Evolutionary conservation across 495 filamentous ascomycete genomes (phyloP).

Genomic region (Trichocladium uniseriatum): DNA sequence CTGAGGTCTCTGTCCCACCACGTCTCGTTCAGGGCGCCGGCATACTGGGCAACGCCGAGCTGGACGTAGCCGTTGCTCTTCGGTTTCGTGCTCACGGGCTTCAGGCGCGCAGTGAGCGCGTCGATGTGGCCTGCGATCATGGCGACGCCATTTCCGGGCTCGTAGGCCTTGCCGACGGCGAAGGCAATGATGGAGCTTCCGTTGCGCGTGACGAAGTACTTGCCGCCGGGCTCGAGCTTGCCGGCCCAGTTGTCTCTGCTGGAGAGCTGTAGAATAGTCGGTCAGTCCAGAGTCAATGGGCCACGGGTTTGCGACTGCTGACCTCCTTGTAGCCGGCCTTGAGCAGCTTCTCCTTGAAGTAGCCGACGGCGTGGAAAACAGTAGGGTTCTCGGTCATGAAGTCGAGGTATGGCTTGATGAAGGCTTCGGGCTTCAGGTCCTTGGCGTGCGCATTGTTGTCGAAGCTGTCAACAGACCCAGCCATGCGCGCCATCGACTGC

Average conservation of each 20-base stretch:
- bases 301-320: conserved; percentile 2
- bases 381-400: conserved; percentile 89
- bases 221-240: conserved; percentile 69
- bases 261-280: conserved; percentile 44
- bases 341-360: conserved; percentile 62
- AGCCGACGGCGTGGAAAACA: conserved; percentile 76
- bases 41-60: conserved; percentile 87
- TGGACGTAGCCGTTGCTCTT: conserved; percentile 78
- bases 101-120: conserved; percentile 77
- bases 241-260: conserved; percentile 69
- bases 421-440: conserved; percentile 46
- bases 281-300: neutral
- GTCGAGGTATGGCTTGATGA: conserved; percentile 74
- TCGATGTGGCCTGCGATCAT: conserved; percentile 87
- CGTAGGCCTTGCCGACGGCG: conserved; percentile 67
- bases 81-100: conserved; percentile 77
- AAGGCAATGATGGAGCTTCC: conserved; percentile 84
- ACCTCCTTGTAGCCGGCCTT: conserved; percentile 61
- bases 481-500: conserved; percentile 15
- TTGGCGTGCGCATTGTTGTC: conserved; percentile 24
- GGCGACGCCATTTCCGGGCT: conserved; percentile 73
- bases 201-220: conserved; percentile 83
- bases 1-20: conserved; percentile 95
- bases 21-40: conserved; percentile 71
- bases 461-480: conserved; percentile 3